These are phyloP conservation scores for Mycena sanguinolenta DNA, from an alignment of 768 basidiomycete genomes.

Conservation along the genomic window DNA sequence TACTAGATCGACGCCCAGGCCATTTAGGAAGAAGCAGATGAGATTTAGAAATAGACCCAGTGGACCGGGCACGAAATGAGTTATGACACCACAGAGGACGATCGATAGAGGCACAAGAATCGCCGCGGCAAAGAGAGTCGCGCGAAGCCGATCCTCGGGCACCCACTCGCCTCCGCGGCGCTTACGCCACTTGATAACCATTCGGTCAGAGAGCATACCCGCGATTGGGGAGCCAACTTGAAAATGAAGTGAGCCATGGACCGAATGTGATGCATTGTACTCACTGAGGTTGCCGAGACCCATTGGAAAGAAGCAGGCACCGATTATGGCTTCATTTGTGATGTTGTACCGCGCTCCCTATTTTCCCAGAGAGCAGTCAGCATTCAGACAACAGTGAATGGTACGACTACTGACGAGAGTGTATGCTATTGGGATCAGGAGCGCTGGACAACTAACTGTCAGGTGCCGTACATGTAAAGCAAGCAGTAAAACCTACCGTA, in stretches of 20 bases:
- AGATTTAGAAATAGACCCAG: conserved; percentile 56
- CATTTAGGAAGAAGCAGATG: conserved; percentile 59
- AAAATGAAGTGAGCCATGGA: conserved; percentile 31
- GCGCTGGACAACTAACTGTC: conserved; percentile 22
- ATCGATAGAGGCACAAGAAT: conserved; percentile 61
- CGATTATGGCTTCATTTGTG: conserved; percentile 56
- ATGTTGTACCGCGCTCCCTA: conserved; percentile 61
- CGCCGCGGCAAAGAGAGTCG: conserved; percentile 51
- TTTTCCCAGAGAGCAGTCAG: neutral
- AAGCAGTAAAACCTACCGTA: conserved; percentile 44
- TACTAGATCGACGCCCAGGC: conserved; percentile 60
- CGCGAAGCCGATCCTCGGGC: conserved; percentile 67
- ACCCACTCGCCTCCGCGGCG: conserved; percentile 59
- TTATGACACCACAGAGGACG: conserved; percentile 53
- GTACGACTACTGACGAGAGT: conserved; percentile 56
- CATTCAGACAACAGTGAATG: neutral
- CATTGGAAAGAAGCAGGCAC: conserved; percentile 56
- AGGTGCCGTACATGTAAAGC: neutral
- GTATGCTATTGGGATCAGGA: conserved; percentile 63
- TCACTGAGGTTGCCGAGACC: conserved; percentile 58
- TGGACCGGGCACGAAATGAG: conserved; percentile 53
- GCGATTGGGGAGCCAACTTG: conserved; percentile 65
- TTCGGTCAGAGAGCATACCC: conserved; percentile 59
- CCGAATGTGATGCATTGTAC: conserved; percentile 22
- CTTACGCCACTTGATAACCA: conserved; percentile 54